phyloP scores from a whole-genome alignment of 768 basidiomycete genomes.

The Lactarius akahatsu region DNA sequence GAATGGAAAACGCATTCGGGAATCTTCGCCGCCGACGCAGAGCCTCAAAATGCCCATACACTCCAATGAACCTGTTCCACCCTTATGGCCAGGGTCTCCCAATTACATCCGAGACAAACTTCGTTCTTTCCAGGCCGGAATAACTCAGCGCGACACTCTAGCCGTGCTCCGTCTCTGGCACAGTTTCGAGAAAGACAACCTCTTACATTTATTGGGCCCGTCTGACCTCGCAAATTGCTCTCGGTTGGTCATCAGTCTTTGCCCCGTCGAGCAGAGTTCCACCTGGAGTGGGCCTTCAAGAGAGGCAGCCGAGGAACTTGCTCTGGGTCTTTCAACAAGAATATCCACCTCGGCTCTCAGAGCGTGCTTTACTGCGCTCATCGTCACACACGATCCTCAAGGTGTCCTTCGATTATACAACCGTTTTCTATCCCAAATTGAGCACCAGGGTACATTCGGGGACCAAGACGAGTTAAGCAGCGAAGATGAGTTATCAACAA shows the following conservation, averaged over 20 bases:
- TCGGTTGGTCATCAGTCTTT: slow-evolving; percentile 36
- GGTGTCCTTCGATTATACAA: slow-evolving; percentile 45
- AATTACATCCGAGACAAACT: slow-evolving; percentile 38
- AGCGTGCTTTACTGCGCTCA: slow-evolving; percentile 48
- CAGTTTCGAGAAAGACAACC: slow-evolving; percentile 43
- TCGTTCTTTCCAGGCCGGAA: slow-evolving; percentile 34
- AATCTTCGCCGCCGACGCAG: background rate
- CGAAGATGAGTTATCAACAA: slow-evolving; percentile 10
- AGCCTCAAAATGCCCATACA: background rate
- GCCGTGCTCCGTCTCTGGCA: slow-evolving; percentile 42
- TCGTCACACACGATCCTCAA: slow-evolving; percentile 43
- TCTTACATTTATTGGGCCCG: slow-evolving; percentile 47
- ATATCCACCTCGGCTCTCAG: slow-evolving; percentile 49
- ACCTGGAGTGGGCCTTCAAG: slow-evolving; percentile 12
- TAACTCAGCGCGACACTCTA: slow-evolving; percentile 38
- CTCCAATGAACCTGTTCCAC: slow-evolving; percentile 3
- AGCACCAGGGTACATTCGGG: slow-evolving; percentile 7
- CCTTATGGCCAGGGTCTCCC: slow-evolving; percentile 10
- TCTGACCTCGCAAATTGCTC: slow-evolving; percentile 45
- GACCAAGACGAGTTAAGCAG: background rate
- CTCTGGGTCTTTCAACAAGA: slow-evolving; percentile 41
- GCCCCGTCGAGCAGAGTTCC: slow-evolving; percentile 28
- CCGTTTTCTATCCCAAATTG: slow-evolving; percentile 14
- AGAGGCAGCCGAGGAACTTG: slow-evolving; percentile 35
- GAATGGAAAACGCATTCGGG: background rate